These are phyloP conservation scores for Diaporthe amygdali DNA, from an alignment of 2,329 filamentous ascomycete genomes.

Conservation along the genomic window DNA sequence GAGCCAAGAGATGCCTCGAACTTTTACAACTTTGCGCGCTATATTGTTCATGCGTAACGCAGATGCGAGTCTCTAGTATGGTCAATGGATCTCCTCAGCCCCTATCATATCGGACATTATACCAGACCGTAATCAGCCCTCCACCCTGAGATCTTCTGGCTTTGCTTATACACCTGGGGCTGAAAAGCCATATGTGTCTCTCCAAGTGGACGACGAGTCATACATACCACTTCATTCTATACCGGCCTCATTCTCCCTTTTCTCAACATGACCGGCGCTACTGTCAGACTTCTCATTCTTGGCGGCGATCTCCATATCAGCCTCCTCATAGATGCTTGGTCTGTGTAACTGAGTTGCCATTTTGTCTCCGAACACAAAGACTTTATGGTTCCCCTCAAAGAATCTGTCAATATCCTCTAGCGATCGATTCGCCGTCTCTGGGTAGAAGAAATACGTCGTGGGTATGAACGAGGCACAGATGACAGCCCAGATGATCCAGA, in stretches of 20 bases:
- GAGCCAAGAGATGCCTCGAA: too few relatives aligned
- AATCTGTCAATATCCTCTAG: constrained; percentile 48
- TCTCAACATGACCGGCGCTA: constrained; percentile 9
- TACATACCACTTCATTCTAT: background rate
- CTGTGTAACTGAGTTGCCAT: constrained; percentile 20
- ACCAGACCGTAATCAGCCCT: too few relatives aligned
- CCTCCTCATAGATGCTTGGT: constrained; percentile 18
- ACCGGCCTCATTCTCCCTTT: background rate
- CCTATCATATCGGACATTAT: too few relatives aligned
- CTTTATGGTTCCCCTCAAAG: constrained; percentile 27
- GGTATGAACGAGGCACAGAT: constrained; percentile 48
- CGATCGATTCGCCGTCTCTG: constrained; percentile 45
- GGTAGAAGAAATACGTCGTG: constrained; percentile 50
- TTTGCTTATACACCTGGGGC: too few relatives aligned
- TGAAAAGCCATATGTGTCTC: too few relatives aligned
- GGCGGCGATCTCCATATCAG: constrained; percentile 9
- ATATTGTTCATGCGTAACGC: too few relatives aligned
- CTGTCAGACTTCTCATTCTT: constrained; percentile 17
- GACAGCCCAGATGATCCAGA: constrained; percentile 56
- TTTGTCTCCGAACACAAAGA: constrained; percentile 15
- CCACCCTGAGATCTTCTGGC: too few relatives aligned
- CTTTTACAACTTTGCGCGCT: too few relatives aligned
- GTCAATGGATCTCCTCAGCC: too few relatives aligned
- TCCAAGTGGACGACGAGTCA: too few relatives aligned
- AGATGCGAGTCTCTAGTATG: too few relatives aligned